Base-by-base conservation (phyloP, 768 basidiomycete species). In the Phaffia tasmanica region DNA sequence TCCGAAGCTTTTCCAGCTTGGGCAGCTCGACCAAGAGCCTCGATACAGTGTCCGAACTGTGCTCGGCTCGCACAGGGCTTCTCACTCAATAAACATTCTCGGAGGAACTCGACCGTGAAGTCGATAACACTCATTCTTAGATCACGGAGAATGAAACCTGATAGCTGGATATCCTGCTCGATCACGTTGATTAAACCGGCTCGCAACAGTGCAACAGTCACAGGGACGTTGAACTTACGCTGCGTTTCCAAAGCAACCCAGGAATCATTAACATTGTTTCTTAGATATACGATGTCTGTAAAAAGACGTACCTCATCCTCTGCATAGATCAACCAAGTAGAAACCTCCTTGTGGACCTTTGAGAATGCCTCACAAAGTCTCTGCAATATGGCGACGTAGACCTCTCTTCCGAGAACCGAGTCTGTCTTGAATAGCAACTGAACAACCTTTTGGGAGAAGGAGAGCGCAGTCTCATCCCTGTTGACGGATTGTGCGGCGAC, bases 211-310 rank as follows among this genome's bases (percentile, higher is more conserved):
- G 89, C 88, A 32, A 89, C 84, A 0, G 92, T 95, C 70, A 95
- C 94, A 15, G 91, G 84, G 15, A 98, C 85, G 73, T 97, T 97
- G 78, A 88, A 87, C 78, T 99, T 99, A 72, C 95, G 89, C 89
- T 93, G 72, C 9, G 23, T 30, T 23, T 71, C 65, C 42, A 19
- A 69, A 63, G 53, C 56, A 71, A 49, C 0, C 14, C 55, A 25
- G n/a, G 55, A 11, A 30, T 15, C 53, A 54, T 27, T 8, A n/a
- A 27, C 56, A 14, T 6, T 57, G 27, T 23, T 7, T 7, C 7
- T n/a, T 3, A 30, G 56, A 11, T 3, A 27, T 18, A 57, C 35
- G 11, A 42, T 42, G 6, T 42, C 11, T 5, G 11, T 0, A 55
- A 18, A 48, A 25, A 15, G 6, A 79, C 84, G 64, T 64, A 92